Conservation (phyloP, 169 alveolate genomes). For the Eimeria necatrix region DNA sequence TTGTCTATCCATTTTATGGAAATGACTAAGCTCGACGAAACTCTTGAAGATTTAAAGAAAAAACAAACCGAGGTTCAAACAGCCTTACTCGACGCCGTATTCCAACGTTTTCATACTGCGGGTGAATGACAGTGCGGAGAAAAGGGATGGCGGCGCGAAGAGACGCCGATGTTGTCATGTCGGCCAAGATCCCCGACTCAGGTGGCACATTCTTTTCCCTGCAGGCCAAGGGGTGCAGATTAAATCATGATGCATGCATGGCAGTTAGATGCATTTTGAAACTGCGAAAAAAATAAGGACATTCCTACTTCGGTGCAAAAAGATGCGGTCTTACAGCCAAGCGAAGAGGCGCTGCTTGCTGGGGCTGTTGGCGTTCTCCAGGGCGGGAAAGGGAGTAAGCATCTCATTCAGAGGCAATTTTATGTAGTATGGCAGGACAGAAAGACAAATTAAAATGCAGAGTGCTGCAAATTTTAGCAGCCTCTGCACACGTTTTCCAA, state of each 20-base stretch:
- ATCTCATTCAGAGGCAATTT: slow-evolving; percentile 51
- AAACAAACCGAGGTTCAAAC: too few species aligned
- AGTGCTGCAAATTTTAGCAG: not conserved
- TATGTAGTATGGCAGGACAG: slow-evolving; percentile 22
- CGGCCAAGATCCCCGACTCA: slow-evolving; percentile 80
- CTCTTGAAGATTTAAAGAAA: too few species aligned
- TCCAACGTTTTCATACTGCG: slow-evolving; percentile 83
- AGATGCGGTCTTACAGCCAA: slow-evolving; percentile 38
- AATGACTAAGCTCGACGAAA: too few species aligned
- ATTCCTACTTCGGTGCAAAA: too few species aligned
- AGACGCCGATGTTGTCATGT: slow-evolving; percentile 82
- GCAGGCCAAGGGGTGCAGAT: not conserved
- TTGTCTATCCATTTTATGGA: too few species aligned
- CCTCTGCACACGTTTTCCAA: not conserved
- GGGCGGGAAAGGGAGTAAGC: not conserved
- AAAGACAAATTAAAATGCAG: not conserved
- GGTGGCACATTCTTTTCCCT: slow-evolving; percentile 75
- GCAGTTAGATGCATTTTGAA: too few species aligned
- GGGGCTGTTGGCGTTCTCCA: slow-evolving; percentile 41
- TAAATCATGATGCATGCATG: not conserved
- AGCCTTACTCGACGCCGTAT: slow-evolving; percentile 82
- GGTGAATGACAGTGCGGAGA: slow-evolving; percentile 80
- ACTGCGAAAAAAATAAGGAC: too few species aligned
- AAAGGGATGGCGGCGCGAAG: slow-evolving; percentile 81
- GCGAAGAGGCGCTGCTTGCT: not conserved